These are phyloP conservation scores for Populus deltoides DNA, from an alignment of 345 rosid genomes.

Conservation along the genomic window DNA sequence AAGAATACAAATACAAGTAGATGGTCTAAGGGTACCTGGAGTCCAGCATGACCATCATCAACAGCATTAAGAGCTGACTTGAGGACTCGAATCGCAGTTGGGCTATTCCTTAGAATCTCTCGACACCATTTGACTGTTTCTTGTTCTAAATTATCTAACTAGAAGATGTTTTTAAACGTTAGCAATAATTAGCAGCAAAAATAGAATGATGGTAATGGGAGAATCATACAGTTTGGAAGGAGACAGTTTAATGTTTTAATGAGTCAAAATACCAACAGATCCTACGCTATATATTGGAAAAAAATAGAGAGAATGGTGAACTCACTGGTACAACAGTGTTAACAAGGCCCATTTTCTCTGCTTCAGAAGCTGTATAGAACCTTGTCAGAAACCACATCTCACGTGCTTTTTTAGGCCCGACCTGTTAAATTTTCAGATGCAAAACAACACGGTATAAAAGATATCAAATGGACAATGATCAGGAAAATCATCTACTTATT, in stretches of 20 bases:
- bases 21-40: conserved; percentile 46
- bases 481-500: not conserved
- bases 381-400: conserved; percentile 94
- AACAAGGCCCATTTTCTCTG: conserved; percentile 93
- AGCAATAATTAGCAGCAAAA: not conserved
- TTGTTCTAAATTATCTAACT: conserved; percentile 75
- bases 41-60: conserved; percentile 92
- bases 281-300: not conserved
- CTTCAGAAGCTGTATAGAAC: conserved; percentile 83
- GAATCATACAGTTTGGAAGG: not conserved
- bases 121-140: conserved; percentile 93
- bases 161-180: conserved; percentile 5
- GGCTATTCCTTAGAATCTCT: conserved; percentile 83
- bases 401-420: conserved; percentile 92
- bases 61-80: conserved; percentile 91
- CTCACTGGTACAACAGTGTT: conserved; percentile 82
- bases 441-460: not conserved
- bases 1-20: not conserved
- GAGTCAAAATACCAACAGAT: not conserved
- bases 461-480: not conserved
- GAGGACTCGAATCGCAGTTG: conserved; percentile 85
- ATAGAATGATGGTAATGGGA: not conserved
- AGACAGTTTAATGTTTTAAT: not conserved
- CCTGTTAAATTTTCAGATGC: conserved; percentile 34
- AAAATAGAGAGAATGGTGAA: conserved; percentile 4